Evolutionary conservation across 257 asterid species (phyloP).

Genomic region (Mentha longifolia): DNA sequence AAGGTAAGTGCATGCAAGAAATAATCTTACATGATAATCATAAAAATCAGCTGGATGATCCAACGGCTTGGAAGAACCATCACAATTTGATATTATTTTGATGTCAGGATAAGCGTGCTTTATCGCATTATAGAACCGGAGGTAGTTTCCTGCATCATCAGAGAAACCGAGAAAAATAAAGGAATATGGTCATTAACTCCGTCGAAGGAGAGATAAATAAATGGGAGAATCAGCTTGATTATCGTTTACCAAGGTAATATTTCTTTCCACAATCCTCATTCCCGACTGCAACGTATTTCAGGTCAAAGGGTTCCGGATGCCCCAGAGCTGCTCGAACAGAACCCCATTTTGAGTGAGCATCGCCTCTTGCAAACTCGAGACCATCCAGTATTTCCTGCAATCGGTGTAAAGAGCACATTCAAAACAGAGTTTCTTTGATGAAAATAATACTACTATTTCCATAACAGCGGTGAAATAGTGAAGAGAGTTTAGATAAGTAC

Average conservation of each 20-base stretch:
- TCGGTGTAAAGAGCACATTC: slow-evolving; percentile 24
- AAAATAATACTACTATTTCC: no score
- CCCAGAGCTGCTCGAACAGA: slow-evolving; percentile 89
- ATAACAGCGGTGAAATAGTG: no score
- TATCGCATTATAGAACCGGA: slow-evolving; percentile 78
- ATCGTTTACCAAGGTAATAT: slow-evolving; percentile 67
- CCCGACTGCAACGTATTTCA: slow-evolving; percentile 92
- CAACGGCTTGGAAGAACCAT: slow-evolving; percentile 67
- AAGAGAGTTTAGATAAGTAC: slow-evolving; percentile 42
- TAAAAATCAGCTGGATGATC: slow-evolving; percentile 92
- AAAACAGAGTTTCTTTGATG: no score
- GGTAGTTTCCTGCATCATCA: slow-evolving; percentile 81
- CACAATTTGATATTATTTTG: slow-evolving; percentile 87
- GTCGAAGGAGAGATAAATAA: slow-evolving; percentile 1
- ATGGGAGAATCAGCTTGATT: neutral
- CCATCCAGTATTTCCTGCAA: slow-evolving; percentile 88
- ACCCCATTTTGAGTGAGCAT: slow-evolving; percentile 83
- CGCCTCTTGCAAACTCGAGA: slow-evolving; percentile 89
- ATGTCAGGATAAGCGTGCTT: slow-evolving; percentile 71
- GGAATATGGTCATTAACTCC: neutral
- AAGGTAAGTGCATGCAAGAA: slow-evolving; percentile 18
- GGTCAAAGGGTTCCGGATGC: slow-evolving; percentile 85
- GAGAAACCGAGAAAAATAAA: neutral
- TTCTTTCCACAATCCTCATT: slow-evolving; percentile 93
- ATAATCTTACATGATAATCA: slow-evolving; percentile 79